A percentile compares a stretch with the other conserved stretches of the same genome.
phyloP scores from a whole-genome alignment of 2,329 filamentous ascomycete species.

The Hymenoscyphus fructigenus region DNA sequence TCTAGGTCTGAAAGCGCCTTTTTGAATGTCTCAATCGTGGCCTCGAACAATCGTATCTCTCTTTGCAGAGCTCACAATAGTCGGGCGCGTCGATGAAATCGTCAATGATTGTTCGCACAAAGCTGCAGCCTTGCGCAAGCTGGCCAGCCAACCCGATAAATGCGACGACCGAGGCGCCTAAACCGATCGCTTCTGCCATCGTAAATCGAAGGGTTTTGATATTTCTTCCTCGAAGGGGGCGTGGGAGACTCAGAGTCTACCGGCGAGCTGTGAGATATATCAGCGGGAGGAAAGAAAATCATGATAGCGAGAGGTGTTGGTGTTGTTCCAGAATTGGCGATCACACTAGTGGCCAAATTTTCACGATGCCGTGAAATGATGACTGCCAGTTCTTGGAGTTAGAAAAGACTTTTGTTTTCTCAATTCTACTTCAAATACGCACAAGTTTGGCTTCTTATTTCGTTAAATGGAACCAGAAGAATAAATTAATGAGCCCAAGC shows the following conservation, averaged over 20 bases:
- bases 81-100: neutral
- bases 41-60: neutral
- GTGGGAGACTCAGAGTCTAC: neutral
- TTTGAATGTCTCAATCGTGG: neutral
- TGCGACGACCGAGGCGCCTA: neutral
- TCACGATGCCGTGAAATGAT: too few species aligned
- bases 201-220: neutral
- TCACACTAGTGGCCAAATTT: too few species aligned
- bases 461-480: neutral
- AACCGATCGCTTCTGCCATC: slow-evolving; percentile 1
- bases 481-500: neutral
- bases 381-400: too few species aligned
- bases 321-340: neutral
- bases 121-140: slow-evolving; percentile 8
- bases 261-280: neutral
- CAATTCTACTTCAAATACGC: too few species aligned
- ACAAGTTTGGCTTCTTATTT: too few species aligned
- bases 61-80: neutral
- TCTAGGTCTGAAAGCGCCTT: neutral
- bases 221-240: neutral
- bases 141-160: slow-evolving; percentile 8
- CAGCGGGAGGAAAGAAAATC: neutral
- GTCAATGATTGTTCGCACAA: neutral
- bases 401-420: too few species aligned
- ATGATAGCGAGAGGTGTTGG: neutral